These are phyloP conservation scores for Meira nashicola DNA, from an alignment of 1,284 basidiomycete genomes.

Conservation along the genomic window DNA sequence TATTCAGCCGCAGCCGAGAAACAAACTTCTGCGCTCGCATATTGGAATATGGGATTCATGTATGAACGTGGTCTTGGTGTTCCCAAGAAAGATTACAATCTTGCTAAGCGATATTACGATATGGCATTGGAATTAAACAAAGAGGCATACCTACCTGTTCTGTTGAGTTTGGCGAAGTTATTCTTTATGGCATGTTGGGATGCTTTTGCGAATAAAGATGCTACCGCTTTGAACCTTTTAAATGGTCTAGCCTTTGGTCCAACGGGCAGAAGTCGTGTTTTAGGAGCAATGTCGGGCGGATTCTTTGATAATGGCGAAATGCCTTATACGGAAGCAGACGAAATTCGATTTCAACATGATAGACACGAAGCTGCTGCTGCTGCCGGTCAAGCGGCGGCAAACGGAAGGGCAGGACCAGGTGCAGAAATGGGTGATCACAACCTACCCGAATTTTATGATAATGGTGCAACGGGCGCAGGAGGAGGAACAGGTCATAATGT, in stretches of 20 bases:
- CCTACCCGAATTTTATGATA: constrained; percentile 13
- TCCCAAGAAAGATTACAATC: constrained; percentile 72
- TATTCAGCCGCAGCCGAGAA: constrained; percentile 88
- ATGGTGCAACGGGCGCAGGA: background rate
- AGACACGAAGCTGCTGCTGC: background rate
- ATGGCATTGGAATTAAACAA: constrained; percentile 75
- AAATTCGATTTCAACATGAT: constrained; percentile 14
- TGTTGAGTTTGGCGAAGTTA: constrained; percentile 74
- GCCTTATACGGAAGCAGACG: constrained; percentile 38
- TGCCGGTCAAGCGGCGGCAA: constrained; percentile 6
- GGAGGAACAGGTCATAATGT: background rate
- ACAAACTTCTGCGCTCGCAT: constrained; percentile 81
- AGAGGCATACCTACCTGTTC: constrained; percentile 82
- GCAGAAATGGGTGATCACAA: constrained; percentile 13
- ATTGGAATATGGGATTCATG: constrained; percentile 99
- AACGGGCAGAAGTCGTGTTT: constrained; percentile 1
- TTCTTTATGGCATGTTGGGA: constrained; percentile 77
- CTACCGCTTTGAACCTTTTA: constrained; percentile 33
- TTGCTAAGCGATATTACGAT: constrained; percentile 95
- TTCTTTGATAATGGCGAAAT: constrained; percentile 6
- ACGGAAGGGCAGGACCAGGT: background rate
- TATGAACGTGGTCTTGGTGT: constrained; percentile 94
- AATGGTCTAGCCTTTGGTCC: constrained; percentile 20
- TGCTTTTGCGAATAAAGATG: constrained; percentile 22
- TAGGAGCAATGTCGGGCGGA: background rate